A percentile compares a stretch with the other conserved stretches of the same genome.
Conservation (phyloP, 306 rosid genomes). For the Dryas octopetala region DNA sequence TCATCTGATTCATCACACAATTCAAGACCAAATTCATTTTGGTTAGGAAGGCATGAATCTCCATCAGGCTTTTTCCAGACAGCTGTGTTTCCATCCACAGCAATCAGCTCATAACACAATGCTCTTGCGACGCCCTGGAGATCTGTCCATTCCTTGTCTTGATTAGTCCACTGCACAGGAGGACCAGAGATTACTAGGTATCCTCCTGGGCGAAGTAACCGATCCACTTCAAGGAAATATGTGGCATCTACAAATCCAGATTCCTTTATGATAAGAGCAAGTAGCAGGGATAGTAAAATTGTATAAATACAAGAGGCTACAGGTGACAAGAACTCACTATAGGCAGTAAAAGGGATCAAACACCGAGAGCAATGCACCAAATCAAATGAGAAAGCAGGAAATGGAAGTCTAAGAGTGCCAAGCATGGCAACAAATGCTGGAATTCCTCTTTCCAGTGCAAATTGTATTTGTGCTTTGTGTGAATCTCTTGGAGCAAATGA, state of each 20-base stretch:
- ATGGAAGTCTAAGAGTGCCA: slow-evolving; percentile 94
- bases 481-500: slow-evolving; percentile 99
- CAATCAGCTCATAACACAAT: slow-evolving; percentile 85
- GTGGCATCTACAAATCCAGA: slow-evolving; percentile 71
- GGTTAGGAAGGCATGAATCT: slow-evolving; percentile 75
- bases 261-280: slow-evolving; percentile 18
- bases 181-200: slow-evolving; percentile 92
- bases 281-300: slow-evolving; percentile 23
- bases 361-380: slow-evolving; percentile 95
- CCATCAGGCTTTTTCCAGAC: slow-evolving; percentile 89
- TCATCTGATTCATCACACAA: slow-evolving; percentile 75
- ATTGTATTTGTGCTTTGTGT: slow-evolving; percentile 93
- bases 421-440: slow-evolving; percentile 99
- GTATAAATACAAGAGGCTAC: slow-evolving; percentile 16
- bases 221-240: slow-evolving; percentile 92
- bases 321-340: slow-evolving; percentile 59
- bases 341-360: slow-evolving; percentile 94
- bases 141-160: slow-evolving; percentile 99
- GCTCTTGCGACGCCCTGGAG: slow-evolving; percentile 94
- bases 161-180: slow-evolving; percentile 95
- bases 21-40: slow-evolving; percentile 81
- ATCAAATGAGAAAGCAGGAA: slow-evolving; percentile 90
- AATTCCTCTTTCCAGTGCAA: slow-evolving; percentile 95
- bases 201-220: slow-evolving; percentile 96
- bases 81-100: slow-evolving; percentile 89